phyloP scores from a whole-genome alignment of 306 rosid species.

The Castanea crenata region DNA sequence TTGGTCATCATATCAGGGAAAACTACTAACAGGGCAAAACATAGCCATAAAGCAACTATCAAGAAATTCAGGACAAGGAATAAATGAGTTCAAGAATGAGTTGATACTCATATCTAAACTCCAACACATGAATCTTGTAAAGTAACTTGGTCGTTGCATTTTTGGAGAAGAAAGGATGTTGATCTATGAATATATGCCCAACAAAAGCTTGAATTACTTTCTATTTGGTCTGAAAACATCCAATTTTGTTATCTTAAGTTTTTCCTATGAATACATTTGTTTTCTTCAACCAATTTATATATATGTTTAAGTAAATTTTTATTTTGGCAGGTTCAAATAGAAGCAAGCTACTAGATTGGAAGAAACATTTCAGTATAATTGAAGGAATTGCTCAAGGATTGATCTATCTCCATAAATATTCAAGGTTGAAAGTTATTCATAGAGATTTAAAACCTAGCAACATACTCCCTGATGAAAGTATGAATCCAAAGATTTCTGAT shows the following conservation, averaged over 20 bases:
- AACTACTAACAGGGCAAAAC: slow-evolving; percentile 10
- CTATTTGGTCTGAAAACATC: slow-evolving; percentile 25
- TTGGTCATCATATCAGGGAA: slow-evolving; percentile 13
- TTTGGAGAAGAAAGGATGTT: slow-evolving; percentile 24
- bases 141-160: slow-evolving; percentile 23
- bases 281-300: too few species aligned
- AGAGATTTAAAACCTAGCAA: too few species aligned
- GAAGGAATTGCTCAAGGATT: too few species aligned
- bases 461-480: too few species aligned
- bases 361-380: not conserved
- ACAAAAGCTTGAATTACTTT: slow-evolving; percentile 32
- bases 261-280: too few species aligned
- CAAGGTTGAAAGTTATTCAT: too few species aligned
- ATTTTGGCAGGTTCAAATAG: not conserved
- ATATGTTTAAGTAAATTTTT: not conserved
- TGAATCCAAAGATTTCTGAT: too few species aligned
- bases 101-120: slow-evolving; percentile 26
- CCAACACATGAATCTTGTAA: slow-evolving; percentile 32
- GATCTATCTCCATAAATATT: not conserved
- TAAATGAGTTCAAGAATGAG: slow-evolving; percentile 31
- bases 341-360: not conserved
- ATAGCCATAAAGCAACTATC: slow-evolving; percentile 42
- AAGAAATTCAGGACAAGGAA: slow-evolving; percentile 27
- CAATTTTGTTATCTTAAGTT: too few species aligned
- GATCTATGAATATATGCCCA: slow-evolving; percentile 30